Base-by-base conservation (phyloP, 352 stramenopile species). In the Phytophthora brassicae region DNA sequence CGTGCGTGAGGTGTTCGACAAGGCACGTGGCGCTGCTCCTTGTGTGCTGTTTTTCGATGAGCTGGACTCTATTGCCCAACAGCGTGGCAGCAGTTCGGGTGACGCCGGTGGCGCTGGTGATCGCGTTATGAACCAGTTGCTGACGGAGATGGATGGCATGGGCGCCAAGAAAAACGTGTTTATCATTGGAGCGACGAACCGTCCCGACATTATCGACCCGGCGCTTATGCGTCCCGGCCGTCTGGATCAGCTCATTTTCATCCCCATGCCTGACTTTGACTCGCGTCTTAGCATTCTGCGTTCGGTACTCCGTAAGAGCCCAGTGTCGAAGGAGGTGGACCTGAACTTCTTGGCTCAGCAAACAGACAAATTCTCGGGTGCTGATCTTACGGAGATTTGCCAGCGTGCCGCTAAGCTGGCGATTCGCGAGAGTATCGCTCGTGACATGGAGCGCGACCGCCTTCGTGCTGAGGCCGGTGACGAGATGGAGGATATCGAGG, bases 11-110 rank as follows among this genome's bases (percentile, higher is more conserved):
- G 88, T 99, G 16, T 99, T 99, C 71, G 96, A 99, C 77, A 99
- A 99, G 78, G 98, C 98, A 14, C 91, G 98, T 52, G 89, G 90
- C 33, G 96, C 98, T 19, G 96, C 96, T 42, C 98, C 98, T 16
- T 99, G 96, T 78, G 96, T 99, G 26, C 78, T 99, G 12, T 99
- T 99, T 84, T 99, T 99, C 72, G 98, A 99, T 85, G 98, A 99
- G 77, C 78, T 99, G 41, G 98, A 99, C 84, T 99, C 96, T 28
- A 99, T 99, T 64, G 98, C 97, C 5, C 92, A 98, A 67, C 92
- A 98, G 65, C 90, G 98, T 79, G 98, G 97, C 47, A 96, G 90
- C 68, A 97, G 77, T 53, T 75, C 79, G 6, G 97, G 97, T 38
- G 97, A 99, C 74, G 97, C 96, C 45, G 96, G 97, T 57, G 97